Percentiles rank a stretch among this genome's conserved stretches.
phyloP scores from a whole-genome alignment of 1,139 yeast genomes.

The Pichia sp. region DNA sequence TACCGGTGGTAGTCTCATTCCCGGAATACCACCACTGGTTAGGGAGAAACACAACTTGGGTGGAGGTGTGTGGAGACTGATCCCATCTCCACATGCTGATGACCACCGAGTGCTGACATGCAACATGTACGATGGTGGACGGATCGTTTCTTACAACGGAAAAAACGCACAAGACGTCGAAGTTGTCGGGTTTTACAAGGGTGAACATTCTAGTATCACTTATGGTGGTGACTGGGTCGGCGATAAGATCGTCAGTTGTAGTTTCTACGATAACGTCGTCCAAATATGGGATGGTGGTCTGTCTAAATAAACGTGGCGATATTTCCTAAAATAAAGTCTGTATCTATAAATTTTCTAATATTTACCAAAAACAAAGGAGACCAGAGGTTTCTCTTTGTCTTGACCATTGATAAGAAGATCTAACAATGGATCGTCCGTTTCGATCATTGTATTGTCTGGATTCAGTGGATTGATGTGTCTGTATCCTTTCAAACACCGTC shows the following conservation, averaged over 20 bases:
- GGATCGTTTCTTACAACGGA: conserved; percentile 46
- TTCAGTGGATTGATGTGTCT: conserved; percentile 54
- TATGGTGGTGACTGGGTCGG: conserved; percentile 91
- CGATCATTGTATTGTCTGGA: not conserved
- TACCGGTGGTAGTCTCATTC: conserved; percentile 41
- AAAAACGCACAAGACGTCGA: conserved; percentile 37
- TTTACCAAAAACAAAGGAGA: conserved; percentile 29
- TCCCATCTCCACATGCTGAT: conserved; percentile 51
- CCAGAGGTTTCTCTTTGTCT: conserved; percentile 18
- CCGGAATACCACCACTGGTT: conserved; percentile 49
- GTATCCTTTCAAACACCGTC: conserved; percentile 57
- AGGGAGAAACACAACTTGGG: conserved; percentile 54
- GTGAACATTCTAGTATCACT: conserved; percentile 87
- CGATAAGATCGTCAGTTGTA: conserved; percentile 66
- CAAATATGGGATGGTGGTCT: conserved; percentile 56
- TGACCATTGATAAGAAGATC: conserved; percentile 26
- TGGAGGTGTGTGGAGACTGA: conserved; percentile 94
- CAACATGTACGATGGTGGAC: conserved; percentile 96
- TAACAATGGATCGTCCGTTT: conserved; percentile 28
- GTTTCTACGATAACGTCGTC: conserved; percentile 83
- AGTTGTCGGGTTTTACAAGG: conserved; percentile 52
- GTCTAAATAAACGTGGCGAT: not conserved
- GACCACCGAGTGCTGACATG: conserved; percentile 60
- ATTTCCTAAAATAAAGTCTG: not conserved
- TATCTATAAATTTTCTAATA: conserved; percentile 7